These are phyloP conservation scores for Gracilaria vermiculophylla DNA, from an alignment of 23 red algal species.

Conservation along the genomic window DNA sequence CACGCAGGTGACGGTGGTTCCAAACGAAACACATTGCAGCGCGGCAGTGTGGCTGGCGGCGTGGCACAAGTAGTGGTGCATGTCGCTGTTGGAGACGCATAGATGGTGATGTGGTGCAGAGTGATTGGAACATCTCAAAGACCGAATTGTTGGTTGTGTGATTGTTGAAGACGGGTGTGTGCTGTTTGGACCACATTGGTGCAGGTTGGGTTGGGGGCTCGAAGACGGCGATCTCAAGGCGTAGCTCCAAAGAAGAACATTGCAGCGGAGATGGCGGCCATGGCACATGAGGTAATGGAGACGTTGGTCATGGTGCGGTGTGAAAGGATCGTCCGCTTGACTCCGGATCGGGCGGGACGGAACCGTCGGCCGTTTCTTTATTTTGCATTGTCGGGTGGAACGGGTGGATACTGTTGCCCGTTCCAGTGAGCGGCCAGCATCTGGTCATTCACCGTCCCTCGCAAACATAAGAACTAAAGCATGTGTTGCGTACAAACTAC, in stretches of 20 bases:
- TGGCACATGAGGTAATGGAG: no score
- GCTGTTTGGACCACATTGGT: conserved; percentile 1
- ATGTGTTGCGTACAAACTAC: no score
- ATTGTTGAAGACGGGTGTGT: conserved; percentile 25
- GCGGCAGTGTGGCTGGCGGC: neutral
- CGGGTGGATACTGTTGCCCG: no score
- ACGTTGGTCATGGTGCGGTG: no score
- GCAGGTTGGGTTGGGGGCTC: neutral
- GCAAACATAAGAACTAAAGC: no score
- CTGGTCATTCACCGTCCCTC: no score
- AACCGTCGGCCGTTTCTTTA: no score
- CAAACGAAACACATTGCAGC: neutral
- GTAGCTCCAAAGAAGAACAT: neutral
- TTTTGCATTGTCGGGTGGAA: no score
- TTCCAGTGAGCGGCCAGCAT: no score
- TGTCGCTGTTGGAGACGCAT: neutral
- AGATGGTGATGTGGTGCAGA: neutral
- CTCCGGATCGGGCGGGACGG: no score
- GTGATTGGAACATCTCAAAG: neutral
- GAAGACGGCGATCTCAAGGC: neutral
- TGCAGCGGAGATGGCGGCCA: neutral
- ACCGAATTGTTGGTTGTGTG: conserved; percentile 11
- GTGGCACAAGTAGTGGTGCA: neutral
- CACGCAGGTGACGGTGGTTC: neutral
- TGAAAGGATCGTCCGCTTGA: no score